phyloP scores from a whole-genome alignment of 1,284 basidiomycete genomes.

The Stygiomarasmius scandens region DNA sequence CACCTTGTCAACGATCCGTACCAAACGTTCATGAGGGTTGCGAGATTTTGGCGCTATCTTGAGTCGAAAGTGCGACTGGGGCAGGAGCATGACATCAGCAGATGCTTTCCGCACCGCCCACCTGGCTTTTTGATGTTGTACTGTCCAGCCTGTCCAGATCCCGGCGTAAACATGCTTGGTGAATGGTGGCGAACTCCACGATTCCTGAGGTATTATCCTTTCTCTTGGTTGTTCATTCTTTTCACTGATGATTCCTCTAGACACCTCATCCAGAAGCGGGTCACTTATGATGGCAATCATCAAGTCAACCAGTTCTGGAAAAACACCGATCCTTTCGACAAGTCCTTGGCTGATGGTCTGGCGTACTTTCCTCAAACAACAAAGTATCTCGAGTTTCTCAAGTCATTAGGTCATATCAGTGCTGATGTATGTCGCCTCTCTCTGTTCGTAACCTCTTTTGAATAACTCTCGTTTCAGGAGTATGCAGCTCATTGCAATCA shows the following conservation, averaged over 20 bases:
- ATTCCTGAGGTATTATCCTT: neutral
- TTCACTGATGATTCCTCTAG: neutral
- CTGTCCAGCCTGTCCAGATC: conserved; percentile 24
- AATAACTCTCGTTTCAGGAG: neutral
- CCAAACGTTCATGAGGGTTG: conserved; percentile 24
- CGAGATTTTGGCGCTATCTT: conserved; percentile 24
- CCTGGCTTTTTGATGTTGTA: conserved; percentile 19
- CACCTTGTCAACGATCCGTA: conserved; percentile 22
- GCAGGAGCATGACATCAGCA: conserved; percentile 28
- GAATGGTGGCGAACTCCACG: neutral
- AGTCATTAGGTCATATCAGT: neutral
- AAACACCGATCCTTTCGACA: neutral
- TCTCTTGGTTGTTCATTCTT: neutral
- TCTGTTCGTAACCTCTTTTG: neutral
- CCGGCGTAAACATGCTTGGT: conserved; percentile 21
- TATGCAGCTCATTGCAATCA: neutral
- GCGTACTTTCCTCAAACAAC: neutral
- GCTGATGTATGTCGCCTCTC: neutral
- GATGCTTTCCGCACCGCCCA: conserved; percentile 17
- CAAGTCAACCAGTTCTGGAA: conserved; percentile 1
- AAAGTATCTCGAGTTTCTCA: conserved; percentile 1
- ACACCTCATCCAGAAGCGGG: neutral
- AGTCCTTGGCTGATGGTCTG: neutral
- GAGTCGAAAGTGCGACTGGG: conserved; percentile 23
- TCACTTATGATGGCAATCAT: neutral